phyloP scores from a whole-genome alignment of 2,329 filamentous ascomycete species.

The Ceratocystis colombiana region DNA sequence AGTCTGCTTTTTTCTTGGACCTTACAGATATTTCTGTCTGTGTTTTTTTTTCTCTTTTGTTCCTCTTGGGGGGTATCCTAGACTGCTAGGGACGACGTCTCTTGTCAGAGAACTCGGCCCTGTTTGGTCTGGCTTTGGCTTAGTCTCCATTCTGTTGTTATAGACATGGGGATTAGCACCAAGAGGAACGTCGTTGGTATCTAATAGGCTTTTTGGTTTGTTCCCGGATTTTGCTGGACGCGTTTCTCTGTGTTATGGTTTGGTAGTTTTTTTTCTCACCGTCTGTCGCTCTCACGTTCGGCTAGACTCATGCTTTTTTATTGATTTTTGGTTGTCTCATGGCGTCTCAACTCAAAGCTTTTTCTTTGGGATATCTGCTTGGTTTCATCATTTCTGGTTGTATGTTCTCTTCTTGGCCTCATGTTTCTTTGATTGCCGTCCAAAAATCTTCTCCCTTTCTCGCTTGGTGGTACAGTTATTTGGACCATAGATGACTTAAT shows the following conservation, averaged over 20 bases:
- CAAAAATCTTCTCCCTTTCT: slow-evolving; percentile 6
- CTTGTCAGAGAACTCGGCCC: not conserved
- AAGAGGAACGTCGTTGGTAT: not conserved
- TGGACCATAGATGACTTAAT: slow-evolving; percentile 15
- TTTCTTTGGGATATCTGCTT: not conserved
- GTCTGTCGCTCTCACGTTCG: not conserved
- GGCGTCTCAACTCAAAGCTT: not conserved
- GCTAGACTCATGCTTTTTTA: not conserved
- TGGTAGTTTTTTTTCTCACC: not conserved
- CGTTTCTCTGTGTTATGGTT: not conserved
- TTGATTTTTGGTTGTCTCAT: not conserved
- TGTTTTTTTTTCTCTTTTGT: slow-evolving; percentile 1
- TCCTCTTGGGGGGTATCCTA: not conserved
- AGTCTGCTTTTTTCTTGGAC: not conserved
- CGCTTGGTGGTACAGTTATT: slow-evolving; percentile 4
- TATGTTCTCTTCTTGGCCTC: not conserved
- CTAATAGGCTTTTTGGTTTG: slow-evolving; percentile 4
- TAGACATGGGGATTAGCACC: not conserved
- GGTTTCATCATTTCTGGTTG: not conserved
- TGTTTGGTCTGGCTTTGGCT: no score
- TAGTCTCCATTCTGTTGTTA: not conserved
- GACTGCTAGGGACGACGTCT: not conserved
- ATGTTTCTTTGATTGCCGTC: slow-evolving; percentile 6
- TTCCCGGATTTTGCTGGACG: not conserved
- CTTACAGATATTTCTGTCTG: slow-evolving; percentile 11